Evolutionary conservation across 2,329 filamentous ascomycete genomes (phyloP).

Genomic region (Berkeleyomyces basicola): DNA sequence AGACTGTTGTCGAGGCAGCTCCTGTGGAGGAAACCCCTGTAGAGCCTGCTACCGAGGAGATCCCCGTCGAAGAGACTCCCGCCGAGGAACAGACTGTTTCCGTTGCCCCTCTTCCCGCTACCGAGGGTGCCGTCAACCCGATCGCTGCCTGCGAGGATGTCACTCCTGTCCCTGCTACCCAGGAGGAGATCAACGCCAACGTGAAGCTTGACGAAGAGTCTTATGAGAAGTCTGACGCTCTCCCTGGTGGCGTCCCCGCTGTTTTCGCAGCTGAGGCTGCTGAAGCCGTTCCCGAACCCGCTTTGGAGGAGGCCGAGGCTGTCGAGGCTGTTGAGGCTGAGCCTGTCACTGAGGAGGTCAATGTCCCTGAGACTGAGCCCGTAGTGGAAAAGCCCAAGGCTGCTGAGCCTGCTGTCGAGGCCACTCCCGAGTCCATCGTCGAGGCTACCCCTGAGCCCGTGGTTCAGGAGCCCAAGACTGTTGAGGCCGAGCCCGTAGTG

Average conservation of each 20-base stretch:
- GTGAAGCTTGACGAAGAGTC: slow-evolving; percentile 69
- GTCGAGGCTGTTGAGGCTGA: no score
- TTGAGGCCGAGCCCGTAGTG: slow-evolving; percentile 14
- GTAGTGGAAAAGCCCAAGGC: slow-evolving; percentile 1
- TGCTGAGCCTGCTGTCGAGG: background rate
- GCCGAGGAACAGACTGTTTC: slow-evolving; percentile 36
- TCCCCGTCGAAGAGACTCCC: slow-evolving; percentile 32
- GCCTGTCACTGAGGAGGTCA: slow-evolving; percentile 47
- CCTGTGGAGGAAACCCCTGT: no score
- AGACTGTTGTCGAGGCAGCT: no score
- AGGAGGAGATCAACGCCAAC: slow-evolving; percentile 52
- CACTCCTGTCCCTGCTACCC: slow-evolving; percentile 54
- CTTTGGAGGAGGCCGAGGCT: slow-evolving; percentile 57
- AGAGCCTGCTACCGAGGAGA: slow-evolving; percentile 48
- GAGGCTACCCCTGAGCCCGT: slow-evolving; percentile 9
- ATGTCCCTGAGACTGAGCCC: slow-evolving; percentile 17
- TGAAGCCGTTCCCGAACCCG: slow-evolving; percentile 37
- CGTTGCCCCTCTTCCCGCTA: slow-evolving; percentile 47
- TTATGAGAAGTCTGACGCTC: slow-evolving; percentile 63
- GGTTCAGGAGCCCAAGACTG: slow-evolving; percentile 14
- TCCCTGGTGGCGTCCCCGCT: slow-evolving; percentile 44
- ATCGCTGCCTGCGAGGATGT: slow-evolving; percentile 66
- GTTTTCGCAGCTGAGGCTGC: slow-evolving; percentile 54
- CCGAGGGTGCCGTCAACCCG: slow-evolving; percentile 56
- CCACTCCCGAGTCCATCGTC: slow-evolving; percentile 9